Percentiles rank a stretch among this genome's conserved stretches.
phyloP scores from a whole-genome alignment of 805 yeast genomes.

The Cyberlindnera mrakii region DNA sequence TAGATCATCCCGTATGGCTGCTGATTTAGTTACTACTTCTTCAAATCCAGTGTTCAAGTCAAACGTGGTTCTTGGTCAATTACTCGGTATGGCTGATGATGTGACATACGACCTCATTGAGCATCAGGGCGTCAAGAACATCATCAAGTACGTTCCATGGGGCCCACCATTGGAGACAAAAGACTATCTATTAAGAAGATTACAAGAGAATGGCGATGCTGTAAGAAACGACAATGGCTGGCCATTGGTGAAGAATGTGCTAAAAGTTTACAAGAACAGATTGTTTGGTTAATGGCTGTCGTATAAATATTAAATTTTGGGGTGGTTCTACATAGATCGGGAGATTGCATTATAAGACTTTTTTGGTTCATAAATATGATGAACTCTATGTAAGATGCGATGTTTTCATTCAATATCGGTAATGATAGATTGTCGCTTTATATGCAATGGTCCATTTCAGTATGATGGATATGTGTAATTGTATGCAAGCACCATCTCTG shows the following conservation, averaged over 20 bases:
- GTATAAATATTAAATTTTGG: neutral
- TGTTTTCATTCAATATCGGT: neutral
- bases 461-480: conserved; percentile 3
- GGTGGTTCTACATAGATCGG: neutral
- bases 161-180: conserved; percentile 94
- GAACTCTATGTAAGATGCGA: neutral
- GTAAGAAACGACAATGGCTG: conserved; percentile 80
- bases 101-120: conserved; percentile 69
- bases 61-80: conserved; percentile 81
- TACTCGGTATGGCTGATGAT: conserved; percentile 93
- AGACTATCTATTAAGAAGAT: conserved; percentile 80
- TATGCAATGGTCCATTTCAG: too few relatives aligned
- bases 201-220: conserved; percentile 95
- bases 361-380: neutral
- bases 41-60: conserved; percentile 31
- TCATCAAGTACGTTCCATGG: conserved; percentile 95
- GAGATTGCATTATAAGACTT: neutral
- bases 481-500: conserved; percentile 9
- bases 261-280: conserved; percentile 30
- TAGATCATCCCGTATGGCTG: conserved; percentile 68
- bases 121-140: conserved; percentile 59
- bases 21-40: conserved; percentile 40
- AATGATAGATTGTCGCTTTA: too few relatives aligned
- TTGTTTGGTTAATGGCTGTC: conserved; percentile 7
- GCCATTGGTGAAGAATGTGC: conserved; percentile 57